These are phyloP conservation scores for Colletotrichum camelliae DNA, from an alignment of 2,329 filamentous ascomycete genomes.

Conservation along the genomic window DNA sequence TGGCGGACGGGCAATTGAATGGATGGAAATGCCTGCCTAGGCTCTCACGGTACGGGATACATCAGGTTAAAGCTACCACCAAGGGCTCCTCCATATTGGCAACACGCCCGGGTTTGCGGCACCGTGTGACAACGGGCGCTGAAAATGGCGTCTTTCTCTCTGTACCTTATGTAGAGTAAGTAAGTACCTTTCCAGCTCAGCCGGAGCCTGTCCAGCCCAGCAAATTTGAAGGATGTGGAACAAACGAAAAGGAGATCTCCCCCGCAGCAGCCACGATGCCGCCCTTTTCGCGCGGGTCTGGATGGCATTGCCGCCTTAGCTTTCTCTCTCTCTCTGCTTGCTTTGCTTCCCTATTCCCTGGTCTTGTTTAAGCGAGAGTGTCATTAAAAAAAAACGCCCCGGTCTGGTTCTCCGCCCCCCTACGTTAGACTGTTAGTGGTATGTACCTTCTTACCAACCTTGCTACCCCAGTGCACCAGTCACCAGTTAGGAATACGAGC, in stretches of 20 bases:
- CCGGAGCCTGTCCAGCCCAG: background rate
- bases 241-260: background rate
- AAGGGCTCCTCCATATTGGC: background rate
- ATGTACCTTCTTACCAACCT: background rate
- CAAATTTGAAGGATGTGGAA: background rate
- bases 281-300: background rate
- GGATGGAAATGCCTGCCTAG: background rate
- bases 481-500: conserved; percentile 3
- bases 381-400: background rate
- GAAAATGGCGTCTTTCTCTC: background rate
- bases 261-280: background rate
- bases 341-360: background rate
- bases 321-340: background rate
- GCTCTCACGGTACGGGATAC: background rate
- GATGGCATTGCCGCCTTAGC: background rate
- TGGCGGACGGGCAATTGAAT: background rate
- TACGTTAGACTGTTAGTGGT: background rate
- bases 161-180: background rate
- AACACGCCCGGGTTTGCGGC: background rate
- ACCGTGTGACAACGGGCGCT: background rate
- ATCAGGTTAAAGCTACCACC: background rate
- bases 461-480: background rate
- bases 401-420: background rate
- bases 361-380: background rate
- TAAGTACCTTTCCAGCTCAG: background rate